Conservation (phyloP, 2,329 filamentous ascomycete species). For the Aureobasidium leucospermi region DNA sequence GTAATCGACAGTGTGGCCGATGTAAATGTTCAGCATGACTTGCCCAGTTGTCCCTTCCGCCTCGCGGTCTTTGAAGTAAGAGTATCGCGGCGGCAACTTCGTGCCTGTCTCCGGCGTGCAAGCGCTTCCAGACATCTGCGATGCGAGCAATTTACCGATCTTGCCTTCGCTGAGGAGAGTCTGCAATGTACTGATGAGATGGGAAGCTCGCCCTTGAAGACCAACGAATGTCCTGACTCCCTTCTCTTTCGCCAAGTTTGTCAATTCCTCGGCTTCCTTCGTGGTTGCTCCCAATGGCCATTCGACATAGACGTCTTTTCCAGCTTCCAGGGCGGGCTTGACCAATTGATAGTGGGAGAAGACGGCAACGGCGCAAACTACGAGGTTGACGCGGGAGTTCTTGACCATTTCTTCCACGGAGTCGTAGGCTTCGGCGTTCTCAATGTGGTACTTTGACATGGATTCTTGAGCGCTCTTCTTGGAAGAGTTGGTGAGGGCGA, state of each 20-base stretch:
- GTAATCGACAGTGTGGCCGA: conserved; percentile 39
- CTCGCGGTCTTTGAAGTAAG: conserved; percentile 44
- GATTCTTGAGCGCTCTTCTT: conserved; percentile 35
- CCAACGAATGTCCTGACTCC: conserved; percentile 40
- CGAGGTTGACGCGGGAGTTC: conserved; percentile 41
- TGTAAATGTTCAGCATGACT: conserved; percentile 30
- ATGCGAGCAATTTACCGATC: conserved; percentile 37
- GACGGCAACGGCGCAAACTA: conserved; percentile 40
- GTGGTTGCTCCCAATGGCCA: conserved; percentile 41
- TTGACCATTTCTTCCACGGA: conserved; percentile 30
- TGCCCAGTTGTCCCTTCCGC: conserved; percentile 32
- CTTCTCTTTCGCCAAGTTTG: conserved; percentile 32
- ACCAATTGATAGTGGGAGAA: conserved; percentile 35
- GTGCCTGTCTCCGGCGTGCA: conserved; percentile 22
- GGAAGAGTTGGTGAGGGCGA: conserved; percentile 43
- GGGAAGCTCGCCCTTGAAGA: conserved; percentile 38
- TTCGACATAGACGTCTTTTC: conserved; percentile 44
- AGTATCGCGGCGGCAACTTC: conserved; percentile 22
- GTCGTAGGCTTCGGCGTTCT: conserved; percentile 15
- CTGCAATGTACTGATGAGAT: conserved; percentile 35
- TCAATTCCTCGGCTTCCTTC: conserved; percentile 37
- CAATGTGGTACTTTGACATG: conserved; percentile 34
- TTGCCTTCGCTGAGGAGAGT: conserved; percentile 36
- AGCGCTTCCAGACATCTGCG: conserved; percentile 24
- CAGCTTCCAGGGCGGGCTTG: conserved; percentile 36